Percentiles rank a stretch among this genome's conserved stretches.
phyloP scores from a whole-genome alignment of 495 filamentous ascomycete genomes.

The Penicillium paradoxum region DNA sequence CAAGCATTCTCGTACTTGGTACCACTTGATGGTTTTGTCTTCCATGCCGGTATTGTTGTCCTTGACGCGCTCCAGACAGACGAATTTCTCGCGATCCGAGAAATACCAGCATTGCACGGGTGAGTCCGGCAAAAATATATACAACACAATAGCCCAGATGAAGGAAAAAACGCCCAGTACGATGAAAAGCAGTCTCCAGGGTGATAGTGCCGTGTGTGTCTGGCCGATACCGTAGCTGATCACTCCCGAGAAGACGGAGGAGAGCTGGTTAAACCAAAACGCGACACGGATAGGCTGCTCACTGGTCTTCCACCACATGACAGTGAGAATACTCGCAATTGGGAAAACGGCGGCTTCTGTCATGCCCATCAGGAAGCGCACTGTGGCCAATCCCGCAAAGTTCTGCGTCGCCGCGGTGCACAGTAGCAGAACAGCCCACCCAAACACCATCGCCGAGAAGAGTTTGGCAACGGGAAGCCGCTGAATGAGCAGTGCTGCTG shows the following conservation, averaged over 20 bases:
- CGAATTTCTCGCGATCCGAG: slow-evolving; percentile 38
- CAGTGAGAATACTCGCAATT: background rate
- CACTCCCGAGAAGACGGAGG: no score
- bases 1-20: slow-evolving; percentile 47
- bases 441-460: slow-evolving; percentile 23
- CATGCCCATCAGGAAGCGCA: slow-evolving; percentile 47
- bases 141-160: slow-evolving; percentile 32
- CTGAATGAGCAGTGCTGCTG: slow-evolving; percentile 33
- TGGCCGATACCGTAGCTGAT: slow-evolving; percentile 13
- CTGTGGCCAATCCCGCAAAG: slow-evolving; percentile 9
- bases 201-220: slow-evolving; percentile 3
- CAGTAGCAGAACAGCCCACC: slow-evolving; percentile 21
- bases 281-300: slow-evolving; percentile 36
- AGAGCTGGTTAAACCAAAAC: no score
- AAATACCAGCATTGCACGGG: slow-evolving; percentile 44
- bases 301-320: no score
- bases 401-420: slow-evolving; percentile 20
- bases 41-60: slow-evolving; percentile 52
- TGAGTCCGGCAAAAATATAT: slow-evolving; percentile 47
- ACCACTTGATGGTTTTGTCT: slow-evolving; percentile 44
- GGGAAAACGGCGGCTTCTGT: slow-evolving; percentile 47
- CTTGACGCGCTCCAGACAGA: slow-evolving; percentile 48
- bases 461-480: slow-evolving; percentile 46
- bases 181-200: slow-evolving; percentile 19
- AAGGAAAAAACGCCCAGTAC: slow-evolving; percentile 29